Percentiles rank a stretch among this genome's conserved stretches.
Conservation (phyloP, 805 yeast species). For the Starmera caribaea region DNA sequence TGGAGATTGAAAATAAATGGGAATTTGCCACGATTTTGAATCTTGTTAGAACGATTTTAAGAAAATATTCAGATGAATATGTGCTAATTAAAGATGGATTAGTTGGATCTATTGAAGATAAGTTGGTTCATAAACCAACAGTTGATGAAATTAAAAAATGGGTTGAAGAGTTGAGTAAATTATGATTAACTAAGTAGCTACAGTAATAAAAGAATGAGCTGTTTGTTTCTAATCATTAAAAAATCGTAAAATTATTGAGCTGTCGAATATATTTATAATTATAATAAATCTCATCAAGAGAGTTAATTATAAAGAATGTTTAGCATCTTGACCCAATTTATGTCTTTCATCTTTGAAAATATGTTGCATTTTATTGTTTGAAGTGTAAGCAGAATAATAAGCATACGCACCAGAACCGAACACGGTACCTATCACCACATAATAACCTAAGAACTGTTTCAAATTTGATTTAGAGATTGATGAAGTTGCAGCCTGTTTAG, state of each 20-base stretch:
- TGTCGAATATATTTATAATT: too few relatives aligned
- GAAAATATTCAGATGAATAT: slow-evolving; percentile 37
- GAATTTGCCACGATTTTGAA: slow-evolving; percentile 29
- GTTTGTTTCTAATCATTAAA: too few relatives aligned
- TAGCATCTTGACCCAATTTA: slow-evolving; percentile 5
- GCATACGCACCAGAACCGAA: slow-evolving; percentile 10
- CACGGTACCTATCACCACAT: slow-evolving; percentile 11
- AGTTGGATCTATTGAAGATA: slow-evolving; percentile 22
- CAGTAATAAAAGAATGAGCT: too few relatives aligned
- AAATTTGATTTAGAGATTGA: slow-evolving; percentile 3
- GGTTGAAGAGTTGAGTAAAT: slow-evolving; percentile 22
- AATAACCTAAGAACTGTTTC: slow-evolving; percentile 9
- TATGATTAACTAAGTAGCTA: slow-evolving; percentile 4
- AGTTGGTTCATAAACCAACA: slow-evolving; percentile 23
- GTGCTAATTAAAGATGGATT: slow-evolving; percentile 21
- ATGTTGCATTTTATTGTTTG: slow-evolving; percentile 16
- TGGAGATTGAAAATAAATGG: slow-evolving; percentile 29
- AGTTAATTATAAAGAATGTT: background rate
- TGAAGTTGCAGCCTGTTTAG: slow-evolving; percentile 7
- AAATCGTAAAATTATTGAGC: too few relatives aligned
- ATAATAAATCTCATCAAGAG: background rate
- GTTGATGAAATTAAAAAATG: slow-evolving; percentile 19
- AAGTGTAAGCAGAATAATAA: slow-evolving; percentile 15
- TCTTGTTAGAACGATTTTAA: slow-evolving; percentile 27
- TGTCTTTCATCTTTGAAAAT: slow-evolving; percentile 11